phyloP scores from a whole-genome alignment of 2,329 filamentous ascomycete species.

The Colletotrichum sp. region DNA sequence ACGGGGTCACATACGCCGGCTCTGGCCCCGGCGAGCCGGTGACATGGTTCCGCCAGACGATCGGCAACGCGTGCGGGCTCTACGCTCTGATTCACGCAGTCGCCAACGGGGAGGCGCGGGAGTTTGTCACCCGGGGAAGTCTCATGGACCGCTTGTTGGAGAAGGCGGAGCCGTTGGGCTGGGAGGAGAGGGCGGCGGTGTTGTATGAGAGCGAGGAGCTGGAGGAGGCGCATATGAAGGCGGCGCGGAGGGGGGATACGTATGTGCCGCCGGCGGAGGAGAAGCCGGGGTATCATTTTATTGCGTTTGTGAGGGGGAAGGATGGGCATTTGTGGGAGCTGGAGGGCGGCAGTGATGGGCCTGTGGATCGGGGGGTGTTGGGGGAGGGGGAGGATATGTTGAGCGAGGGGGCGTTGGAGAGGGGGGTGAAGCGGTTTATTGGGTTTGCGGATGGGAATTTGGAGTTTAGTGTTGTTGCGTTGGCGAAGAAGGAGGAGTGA shows the following conservation, averaged over 20 bases:
- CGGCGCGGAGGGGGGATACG: slow-evolving; percentile 73
- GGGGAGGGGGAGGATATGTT: slow-evolving; percentile 64
- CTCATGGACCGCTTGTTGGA: slow-evolving; percentile 64
- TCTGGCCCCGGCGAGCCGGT: slow-evolving; percentile 62
- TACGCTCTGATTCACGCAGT: slow-evolving; percentile 79
- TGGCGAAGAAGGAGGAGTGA: slow-evolving; percentile 27
- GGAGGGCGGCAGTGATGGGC: slow-evolving; percentile 77
- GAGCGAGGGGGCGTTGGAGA: slow-evolving; percentile 70
- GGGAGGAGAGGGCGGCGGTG: slow-evolving; percentile 67
- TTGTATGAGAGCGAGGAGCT: slow-evolving; percentile 74
- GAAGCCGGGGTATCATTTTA: slow-evolving; percentile 75
- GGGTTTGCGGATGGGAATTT: slow-evolving; percentile 37
- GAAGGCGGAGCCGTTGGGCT: slow-evolving; percentile 67
- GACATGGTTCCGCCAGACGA: slow-evolving; percentile 86
- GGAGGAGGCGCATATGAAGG: slow-evolving; percentile 75
- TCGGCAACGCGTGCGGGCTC: slow-evolving; percentile 81
- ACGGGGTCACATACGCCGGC: slow-evolving; percentile 33
- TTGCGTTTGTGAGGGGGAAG: slow-evolving; percentile 76
- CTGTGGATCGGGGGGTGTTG: slow-evolving; percentile 68
- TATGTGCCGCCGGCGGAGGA: slow-evolving; percentile 65
- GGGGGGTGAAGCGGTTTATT: slow-evolving; percentile 55
- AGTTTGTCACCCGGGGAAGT: slow-evolving; percentile 58
- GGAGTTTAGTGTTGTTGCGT: slow-evolving; percentile 44
- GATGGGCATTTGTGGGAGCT: slow-evolving; percentile 77
- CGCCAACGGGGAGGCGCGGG: slow-evolving; percentile 69